Evolutionary conservation across 345 rosid species (phyloP), one percentile per base, ranked within the genome.

Genomic region (Conringia planisiliqua): DNA sequence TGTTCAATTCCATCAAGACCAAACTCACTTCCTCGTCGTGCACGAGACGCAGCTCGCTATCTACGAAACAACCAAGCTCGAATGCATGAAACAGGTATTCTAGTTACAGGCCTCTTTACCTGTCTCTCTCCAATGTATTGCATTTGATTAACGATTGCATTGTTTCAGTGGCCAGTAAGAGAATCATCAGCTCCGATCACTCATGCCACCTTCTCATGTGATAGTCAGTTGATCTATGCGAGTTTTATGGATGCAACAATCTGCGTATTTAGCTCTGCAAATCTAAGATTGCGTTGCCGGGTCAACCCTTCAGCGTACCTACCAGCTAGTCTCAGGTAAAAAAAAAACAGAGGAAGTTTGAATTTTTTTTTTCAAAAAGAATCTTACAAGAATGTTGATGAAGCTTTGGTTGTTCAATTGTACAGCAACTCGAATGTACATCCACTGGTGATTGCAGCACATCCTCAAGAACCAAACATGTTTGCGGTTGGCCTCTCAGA

Each of bases 1-100:
- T 39, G 97, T 95, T 56, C 99, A 95, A 48, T 95, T 95, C 79
- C 98, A 95, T 83, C 94, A 81, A 80, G 99, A 95, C 66, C 99
- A 92, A 74, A 72, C 80, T 58, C 97, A 89, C 79, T 92, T 95
- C 86, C 88, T 95, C 62, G 96, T 88, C 43, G 98, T 92, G 32
- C 98, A 95, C 44, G 96, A 92, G 81, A 84, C 94, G 35, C 99
- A 92, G 71, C 93, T 95, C 32, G 99, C 98, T 26, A 87, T 95
- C 26, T 95, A 83, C 74, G 99, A 92, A 75, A 82, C 98, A 44
- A 85, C 91, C 62, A 89, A 90, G 76, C 87, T 95, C 33, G 98
- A 95, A 58, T 89, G 97, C 64, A 70, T 85, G 80, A 92, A 95
- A 80, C 97, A 90, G 97, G 99, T 91, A 81, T 6, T 44, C 18